Evolutionary conservation across 352 stramenopile genomes (phyloP).

Genomic region (Phytophthora pistaciae): DNA sequence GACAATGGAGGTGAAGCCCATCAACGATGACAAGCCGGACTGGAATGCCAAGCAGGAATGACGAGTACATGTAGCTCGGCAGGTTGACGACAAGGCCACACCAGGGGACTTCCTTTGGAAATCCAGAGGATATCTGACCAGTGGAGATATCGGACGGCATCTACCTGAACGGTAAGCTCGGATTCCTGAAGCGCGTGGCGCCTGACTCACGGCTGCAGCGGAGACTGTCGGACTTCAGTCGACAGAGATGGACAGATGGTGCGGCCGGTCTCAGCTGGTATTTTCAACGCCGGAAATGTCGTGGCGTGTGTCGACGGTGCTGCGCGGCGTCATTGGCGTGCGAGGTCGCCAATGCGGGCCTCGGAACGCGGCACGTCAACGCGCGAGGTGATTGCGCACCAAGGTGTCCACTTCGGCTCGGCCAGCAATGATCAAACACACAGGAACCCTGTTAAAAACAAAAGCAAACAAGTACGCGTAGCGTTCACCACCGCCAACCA

Average conservation of each 20-base stretch:
- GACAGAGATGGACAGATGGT: slow-evolving; percentile 5
- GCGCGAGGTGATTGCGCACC: background rate
- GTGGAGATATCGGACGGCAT: too few relatives aligned
- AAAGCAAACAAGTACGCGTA: too few relatives aligned
- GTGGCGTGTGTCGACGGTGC: slow-evolving; percentile 1
- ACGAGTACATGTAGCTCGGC: background rate
- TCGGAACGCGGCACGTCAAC: slow-evolving; percentile 18
- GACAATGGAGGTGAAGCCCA: background rate
- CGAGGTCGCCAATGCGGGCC: slow-evolving; percentile 10
- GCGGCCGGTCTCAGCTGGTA: slow-evolving; percentile 11
- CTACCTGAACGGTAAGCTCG: background rate
- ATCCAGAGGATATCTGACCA: background rate
- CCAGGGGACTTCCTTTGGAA: too few relatives aligned
- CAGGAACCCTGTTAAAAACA: too few relatives aligned
- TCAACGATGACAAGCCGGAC: background rate
- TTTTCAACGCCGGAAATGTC: slow-evolving; percentile 21
- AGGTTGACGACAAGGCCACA: too few relatives aligned
- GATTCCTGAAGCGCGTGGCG: background rate
- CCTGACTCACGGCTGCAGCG: background rate
- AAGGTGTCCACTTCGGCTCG: too few relatives aligned
- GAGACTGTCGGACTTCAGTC: background rate
- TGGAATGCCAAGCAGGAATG: background rate
- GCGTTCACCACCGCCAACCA: too few relatives aligned
- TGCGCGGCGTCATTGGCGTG: slow-evolving; percentile 14
- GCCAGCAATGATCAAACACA: too few relatives aligned